Evolutionary conservation across 345 rosid species (phyloP).

Genomic region (Citrus sp.): DNA sequence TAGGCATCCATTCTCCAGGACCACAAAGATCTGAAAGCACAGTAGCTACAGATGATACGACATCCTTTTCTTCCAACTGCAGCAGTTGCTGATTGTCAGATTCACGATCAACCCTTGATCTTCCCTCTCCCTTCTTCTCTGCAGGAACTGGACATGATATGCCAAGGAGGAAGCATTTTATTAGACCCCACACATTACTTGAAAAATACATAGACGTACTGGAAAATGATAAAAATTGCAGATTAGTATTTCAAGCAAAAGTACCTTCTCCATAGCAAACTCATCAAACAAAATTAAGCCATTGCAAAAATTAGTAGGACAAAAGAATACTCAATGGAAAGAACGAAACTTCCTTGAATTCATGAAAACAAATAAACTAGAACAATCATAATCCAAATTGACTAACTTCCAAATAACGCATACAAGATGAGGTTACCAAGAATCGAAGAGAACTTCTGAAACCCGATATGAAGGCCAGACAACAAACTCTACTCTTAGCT

Average conservation of each 20-base stretch:
- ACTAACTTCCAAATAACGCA: not conserved
- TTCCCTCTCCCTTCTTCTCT: slow-evolving; percentile 84
- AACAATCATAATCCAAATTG: not conserved
- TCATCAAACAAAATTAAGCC: not conserved
- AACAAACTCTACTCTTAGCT: not conserved
- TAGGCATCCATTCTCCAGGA: slow-evolving; percentile 99
- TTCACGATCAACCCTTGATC: slow-evolving; percentile 80
- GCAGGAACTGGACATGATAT: slow-evolving; percentile 27
- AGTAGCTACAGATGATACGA: slow-evolving; percentile 96
- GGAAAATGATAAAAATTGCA: not conserved
- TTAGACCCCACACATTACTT: not conserved
- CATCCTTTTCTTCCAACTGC: slow-evolving; percentile 95
- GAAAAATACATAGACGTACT: not conserved
- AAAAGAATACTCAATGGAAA: not conserved
- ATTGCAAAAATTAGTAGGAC: not conserved
- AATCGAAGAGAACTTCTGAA: not conserved
- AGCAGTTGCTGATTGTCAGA: slow-evolving; percentile 90
- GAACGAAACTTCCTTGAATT: not conserved
- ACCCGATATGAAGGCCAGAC: not conserved
- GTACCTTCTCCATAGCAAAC: not conserved
- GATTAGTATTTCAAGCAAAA: not conserved
- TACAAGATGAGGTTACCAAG: not conserved
- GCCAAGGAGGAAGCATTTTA: slow-evolving; percentile 10
- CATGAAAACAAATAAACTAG: not conserved
- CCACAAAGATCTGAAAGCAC: slow-evolving; percentile 98